A percentile compares a stretch with the other conserved stretches of the same genome.
Conservation (phyloP, 768 basidiomycete species). For the Pleurotus giganteus region DNA sequence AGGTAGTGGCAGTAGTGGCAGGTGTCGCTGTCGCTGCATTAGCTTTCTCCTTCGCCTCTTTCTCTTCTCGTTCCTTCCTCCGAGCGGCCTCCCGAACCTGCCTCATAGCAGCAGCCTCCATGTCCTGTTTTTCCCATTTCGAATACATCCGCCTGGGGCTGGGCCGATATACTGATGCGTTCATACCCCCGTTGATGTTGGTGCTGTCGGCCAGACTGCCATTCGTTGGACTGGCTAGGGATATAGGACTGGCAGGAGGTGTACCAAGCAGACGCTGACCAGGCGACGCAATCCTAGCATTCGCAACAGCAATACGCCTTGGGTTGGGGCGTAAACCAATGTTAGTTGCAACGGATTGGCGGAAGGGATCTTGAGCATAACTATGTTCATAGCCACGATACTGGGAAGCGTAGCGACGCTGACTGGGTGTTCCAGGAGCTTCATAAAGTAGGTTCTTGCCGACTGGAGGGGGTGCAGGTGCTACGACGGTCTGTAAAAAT, state of each 20-base stretch:
- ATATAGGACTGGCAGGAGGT: conserved; percentile 6
- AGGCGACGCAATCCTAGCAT: background rate
- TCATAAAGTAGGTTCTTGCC: conserved; percentile 77
- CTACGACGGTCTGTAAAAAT: background rate
- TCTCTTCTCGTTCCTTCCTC: conserved; percentile 38
- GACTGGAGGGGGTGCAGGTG: conserved; percentile 19
- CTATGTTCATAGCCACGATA: conserved; percentile 26
- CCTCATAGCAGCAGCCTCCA: conserved; percentile 77
- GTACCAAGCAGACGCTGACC: conserved; percentile 21
- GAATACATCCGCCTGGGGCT: conserved; percentile 44
- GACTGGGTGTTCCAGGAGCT: conserved; percentile 45
- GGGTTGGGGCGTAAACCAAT: conserved; percentile 42
- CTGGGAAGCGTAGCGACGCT: conserved; percentile 29
- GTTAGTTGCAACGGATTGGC: conserved; percentile 46
- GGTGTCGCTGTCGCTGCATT: background rate
- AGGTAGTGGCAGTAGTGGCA: conserved; percentile 12
- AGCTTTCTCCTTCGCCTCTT: conserved; percentile 29
- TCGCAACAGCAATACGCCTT: background rate
- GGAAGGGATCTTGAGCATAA: conserved; percentile 31
- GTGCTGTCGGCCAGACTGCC: conserved; percentile 51
- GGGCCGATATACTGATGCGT: conserved; percentile 6
- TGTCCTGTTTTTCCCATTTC: conserved; percentile 86
- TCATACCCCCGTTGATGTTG: conserved; percentile 29
- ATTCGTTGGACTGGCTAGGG: conserved; percentile 6
- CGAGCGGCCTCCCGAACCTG: conserved; percentile 55